Base-by-base conservation (phyloP, 805 yeast species). In the Blastobotrys robertii region DNA sequence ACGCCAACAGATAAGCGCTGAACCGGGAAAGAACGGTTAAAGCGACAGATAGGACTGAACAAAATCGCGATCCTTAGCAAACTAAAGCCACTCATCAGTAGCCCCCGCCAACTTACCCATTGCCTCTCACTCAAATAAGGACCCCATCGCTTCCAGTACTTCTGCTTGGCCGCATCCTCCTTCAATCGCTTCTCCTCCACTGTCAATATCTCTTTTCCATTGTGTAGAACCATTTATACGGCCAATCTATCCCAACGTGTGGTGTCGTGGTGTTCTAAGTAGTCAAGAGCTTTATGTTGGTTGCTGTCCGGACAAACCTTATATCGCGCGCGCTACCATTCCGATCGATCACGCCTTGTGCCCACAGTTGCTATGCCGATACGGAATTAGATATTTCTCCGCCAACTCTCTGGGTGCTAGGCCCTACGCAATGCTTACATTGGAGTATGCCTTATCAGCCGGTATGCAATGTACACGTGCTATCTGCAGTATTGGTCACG, bases 61-160 rank as follows among this genome's bases (percentile, higher is more conserved):
- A n/a, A n/a, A n/a, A n/a, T n/a, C n/a, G 8, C 14, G 14, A 13
- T 13, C n/a, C 7, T 32, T 32, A 13, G n/a, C 35, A 11, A 8
- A 8, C 8, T 9, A 8, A 8, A 11, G n/a, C 8, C n/a, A 13
- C n/a, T 13, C 14, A 8, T 32, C 8, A 12, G 35, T 8, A 7
- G 14, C 4, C 25, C 25, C 19, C 11, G 8, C 40, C 25, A 8
- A 48, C 59, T 8, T 45, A 55, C 68, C 94, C 95, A 84, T 50
- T 84, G 85, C 41, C 96, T 73, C 62, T 88, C 96, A 39, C 86
- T 77, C 38, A 86, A 70, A 56, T 85, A 87, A 3, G 95, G 87
- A 6, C 97, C 97, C 95, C 95, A 87, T 47, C 83, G 72, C 54
- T 79, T 75, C 86, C 92, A 84, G 61, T 82, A 81, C 61, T 77